Percentiles rank a stretch among this genome's conserved stretches.
These are phyloP conservation scores for Cryphonectria japonica DNA, from an alignment of 2,329 filamentous ascomycete genomes.

Conservation along the genomic window DNA sequence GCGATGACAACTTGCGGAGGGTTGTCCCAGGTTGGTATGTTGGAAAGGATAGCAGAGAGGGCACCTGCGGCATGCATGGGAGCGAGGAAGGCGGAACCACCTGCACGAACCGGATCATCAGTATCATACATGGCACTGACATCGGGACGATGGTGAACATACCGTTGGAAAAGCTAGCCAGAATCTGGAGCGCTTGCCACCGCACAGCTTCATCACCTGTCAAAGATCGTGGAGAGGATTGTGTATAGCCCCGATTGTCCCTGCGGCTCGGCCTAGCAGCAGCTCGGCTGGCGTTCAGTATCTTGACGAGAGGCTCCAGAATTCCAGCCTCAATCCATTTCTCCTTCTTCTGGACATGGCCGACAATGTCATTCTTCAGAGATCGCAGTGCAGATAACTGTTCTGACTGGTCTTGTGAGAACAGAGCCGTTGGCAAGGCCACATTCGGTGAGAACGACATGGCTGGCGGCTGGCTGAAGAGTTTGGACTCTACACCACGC, in stretches of 20 bases:
- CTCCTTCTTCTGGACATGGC: conserved; percentile 86
- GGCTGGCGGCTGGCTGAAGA: conserved; percentile 20
- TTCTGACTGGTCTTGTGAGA: conserved; percentile 55
- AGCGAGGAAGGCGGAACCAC: conserved; percentile 76
- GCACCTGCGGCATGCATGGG: conserved; percentile 72
- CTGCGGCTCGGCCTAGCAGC: conserved; percentile 44
- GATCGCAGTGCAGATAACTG: conserved; percentile 66
- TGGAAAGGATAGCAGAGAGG: conserved; percentile 71
- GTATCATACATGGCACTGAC: neutral
- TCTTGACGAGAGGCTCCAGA: conserved; percentile 59
- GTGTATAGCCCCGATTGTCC: conserved; percentile 40
- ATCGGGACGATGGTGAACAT: conserved; percentile 36
- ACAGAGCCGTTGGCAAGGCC: conserved; percentile 58
- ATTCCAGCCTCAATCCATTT: conserved; percentile 73
- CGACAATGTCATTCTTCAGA: conserved; percentile 88
- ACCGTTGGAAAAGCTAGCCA: conserved; percentile 86
- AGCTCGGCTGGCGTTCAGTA: conserved; percentile 44
- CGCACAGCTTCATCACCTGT: conserved; percentile 69
- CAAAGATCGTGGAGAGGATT: conserved; percentile 43
- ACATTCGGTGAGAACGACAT: conserved; percentile 61
- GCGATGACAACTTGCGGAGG: conserved; percentile 70
- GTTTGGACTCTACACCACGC: neutral
- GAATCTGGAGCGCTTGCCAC: conserved; percentile 81
- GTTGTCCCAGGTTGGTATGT: conserved; percentile 67
- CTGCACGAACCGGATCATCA: conserved; percentile 48